Conservation (phyloP, 23 red algal genomes). For the Agarophyton chilense region DNA sequence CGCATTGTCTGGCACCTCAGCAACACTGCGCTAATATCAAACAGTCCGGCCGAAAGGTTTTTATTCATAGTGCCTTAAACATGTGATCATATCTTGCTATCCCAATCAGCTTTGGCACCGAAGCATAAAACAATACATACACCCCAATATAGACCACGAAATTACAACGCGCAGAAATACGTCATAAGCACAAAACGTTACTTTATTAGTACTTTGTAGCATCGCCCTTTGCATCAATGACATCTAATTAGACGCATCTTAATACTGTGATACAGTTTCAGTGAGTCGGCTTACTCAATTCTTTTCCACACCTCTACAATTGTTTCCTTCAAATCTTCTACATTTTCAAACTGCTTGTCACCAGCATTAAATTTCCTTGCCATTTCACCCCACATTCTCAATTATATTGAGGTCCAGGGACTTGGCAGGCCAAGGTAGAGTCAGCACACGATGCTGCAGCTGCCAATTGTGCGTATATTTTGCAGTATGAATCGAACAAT, state of each 20-base stretch:
- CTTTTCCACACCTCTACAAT: background rate
- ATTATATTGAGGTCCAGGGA: slow-evolving; percentile 36
- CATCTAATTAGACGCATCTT: background rate
- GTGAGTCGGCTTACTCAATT: background rate
- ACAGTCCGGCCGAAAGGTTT: no score
- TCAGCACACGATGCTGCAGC: background rate
- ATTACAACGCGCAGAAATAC: background rate
- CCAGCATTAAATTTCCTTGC: background rate
- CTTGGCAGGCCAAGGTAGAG: background rate
- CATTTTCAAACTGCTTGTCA: slow-evolving; percentile 4
- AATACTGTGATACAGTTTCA: background rate
- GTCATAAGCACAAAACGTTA: background rate
- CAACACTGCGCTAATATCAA: no score
- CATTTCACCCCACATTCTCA: slow-evolving; percentile 1
- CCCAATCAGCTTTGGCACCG: no score
- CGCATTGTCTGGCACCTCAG: no score
- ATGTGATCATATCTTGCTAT: no score
- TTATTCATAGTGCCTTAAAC: no score
- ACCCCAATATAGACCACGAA: no score
- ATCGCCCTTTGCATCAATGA: no score
- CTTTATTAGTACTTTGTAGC: no score
- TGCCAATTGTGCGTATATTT: background rate
- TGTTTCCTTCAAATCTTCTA: background rate
- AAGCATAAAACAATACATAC: no score
- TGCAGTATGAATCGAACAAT: background rate